Evolutionary conservation across 2,329 filamentous ascomycete species (phyloP).

Genomic region (Alternaria panax): DNA sequence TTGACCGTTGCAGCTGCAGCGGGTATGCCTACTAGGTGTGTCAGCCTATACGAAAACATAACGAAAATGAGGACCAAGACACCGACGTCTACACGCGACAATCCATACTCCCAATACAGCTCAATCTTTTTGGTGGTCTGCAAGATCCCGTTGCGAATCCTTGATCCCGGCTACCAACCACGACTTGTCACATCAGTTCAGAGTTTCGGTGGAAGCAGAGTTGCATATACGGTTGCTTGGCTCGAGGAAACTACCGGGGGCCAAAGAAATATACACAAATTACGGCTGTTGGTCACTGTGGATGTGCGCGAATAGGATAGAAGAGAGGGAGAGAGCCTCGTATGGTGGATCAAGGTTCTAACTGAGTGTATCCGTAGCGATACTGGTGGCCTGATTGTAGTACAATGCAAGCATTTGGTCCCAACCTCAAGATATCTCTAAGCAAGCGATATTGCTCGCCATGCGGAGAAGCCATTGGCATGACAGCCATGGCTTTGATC

Average conservation of each 20-base stretch:
- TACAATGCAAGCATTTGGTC: neutral
- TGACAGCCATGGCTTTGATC: too few species aligned
- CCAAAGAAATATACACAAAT: neutral
- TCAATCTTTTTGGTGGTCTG: neutral
- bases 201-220: neutral
- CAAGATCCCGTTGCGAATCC: neutral
- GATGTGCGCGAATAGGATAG: neutral
- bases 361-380: neutral
- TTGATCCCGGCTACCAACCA: neutral
- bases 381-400: neutral
- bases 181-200: too few species aligned
- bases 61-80: slow-evolving; percentile 10
- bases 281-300: too few species aligned
- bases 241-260: neutral
- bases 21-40: slow-evolving; percentile 1
- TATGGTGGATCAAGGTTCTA: neutral
- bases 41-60: slow-evolving; percentile 18
- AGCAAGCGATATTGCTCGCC: neutral
- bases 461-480: neutral
- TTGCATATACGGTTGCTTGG: neutral
- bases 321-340: neutral
- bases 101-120: neutral
- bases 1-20: slow-evolving; percentile 6
- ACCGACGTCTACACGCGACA: neutral
- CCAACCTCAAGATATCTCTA: neutral